A percentile compares a stretch with the other conserved stretches of the same genome.
Evolutionary conservation across 1,284 basidiomycete species (phyloP).

Genomic region (Bjerkandera adusta): DNA sequence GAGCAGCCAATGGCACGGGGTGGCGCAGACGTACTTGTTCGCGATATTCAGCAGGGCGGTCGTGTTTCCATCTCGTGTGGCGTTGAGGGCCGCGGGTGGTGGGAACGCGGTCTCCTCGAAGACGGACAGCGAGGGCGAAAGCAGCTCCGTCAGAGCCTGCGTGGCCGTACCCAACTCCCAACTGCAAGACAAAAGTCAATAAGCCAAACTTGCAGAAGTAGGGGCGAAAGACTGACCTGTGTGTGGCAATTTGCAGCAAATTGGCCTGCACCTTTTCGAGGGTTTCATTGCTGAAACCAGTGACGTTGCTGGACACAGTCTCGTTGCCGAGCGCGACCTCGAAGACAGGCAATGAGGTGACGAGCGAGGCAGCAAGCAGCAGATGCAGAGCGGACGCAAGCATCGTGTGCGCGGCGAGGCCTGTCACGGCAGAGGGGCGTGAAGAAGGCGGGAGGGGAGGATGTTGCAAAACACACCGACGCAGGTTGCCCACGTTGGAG

Average conservation of each 20-base stretch:
- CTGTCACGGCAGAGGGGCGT: no score
- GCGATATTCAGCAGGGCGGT: constrained; percentile 40
- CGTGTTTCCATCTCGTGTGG: constrained; percentile 30
- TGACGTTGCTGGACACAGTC: constrained; percentile 1
- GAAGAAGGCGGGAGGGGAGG: no score
- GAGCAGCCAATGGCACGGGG: not conserved
- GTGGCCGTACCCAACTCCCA: constrained; percentile 74
- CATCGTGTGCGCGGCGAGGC: constrained; percentile 1
- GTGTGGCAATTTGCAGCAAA: constrained; percentile 26
- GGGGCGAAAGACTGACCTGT: constrained; percentile 24
- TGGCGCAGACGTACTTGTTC: constrained; percentile 30
- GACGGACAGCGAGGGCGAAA: constrained; percentile 53
- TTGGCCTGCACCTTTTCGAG: constrained; percentile 24
- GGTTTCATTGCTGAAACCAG: constrained; percentile 19
- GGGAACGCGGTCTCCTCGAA: constrained; percentile 42
- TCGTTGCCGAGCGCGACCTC: not conserved
- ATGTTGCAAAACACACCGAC: no score
- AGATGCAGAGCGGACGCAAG: constrained; percentile 2
- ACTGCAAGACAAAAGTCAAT: constrained; percentile 29
- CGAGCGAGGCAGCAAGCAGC: constrained; percentile 2
- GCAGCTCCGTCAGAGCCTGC: constrained; percentile 62
- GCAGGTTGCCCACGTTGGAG: no score
- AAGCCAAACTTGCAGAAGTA: not conserved
- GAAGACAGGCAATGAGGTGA: not conserved
- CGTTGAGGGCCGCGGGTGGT: constrained; percentile 29